Conservation (phyloP, 2,329 filamentous ascomycete species). For the Diplocarpon rosae region DNA sequence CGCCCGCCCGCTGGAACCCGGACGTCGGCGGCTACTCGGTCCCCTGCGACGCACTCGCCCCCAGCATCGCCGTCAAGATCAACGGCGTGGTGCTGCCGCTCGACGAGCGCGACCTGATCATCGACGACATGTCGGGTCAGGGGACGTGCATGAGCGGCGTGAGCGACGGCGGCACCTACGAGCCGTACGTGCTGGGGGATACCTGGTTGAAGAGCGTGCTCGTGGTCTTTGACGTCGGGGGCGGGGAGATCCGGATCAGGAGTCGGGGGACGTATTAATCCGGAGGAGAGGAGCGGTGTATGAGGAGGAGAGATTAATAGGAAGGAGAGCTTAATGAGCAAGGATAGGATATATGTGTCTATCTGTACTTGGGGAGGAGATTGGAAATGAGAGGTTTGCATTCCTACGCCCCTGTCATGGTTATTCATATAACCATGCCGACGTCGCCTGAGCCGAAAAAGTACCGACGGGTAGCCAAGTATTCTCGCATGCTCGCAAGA, state of each 20-base stretch:
- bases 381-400: too few relatives aligned
- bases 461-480: too few relatives aligned
- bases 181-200: slow-evolving; percentile 39
- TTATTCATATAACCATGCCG: too few relatives aligned
- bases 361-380: too few relatives aligned
- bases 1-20: slow-evolving; percentile 4
- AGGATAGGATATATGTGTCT: not conserved
- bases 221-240: slow-evolving; percentile 37
- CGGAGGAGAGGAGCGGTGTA: not conserved
- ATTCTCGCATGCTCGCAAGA: too few relatives aligned
- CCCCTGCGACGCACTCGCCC: slow-evolving; percentile 8
- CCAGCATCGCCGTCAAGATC: slow-evolving; percentile 13
- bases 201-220: slow-evolving; percentile 41
- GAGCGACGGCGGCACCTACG: slow-evolving; percentile 18
- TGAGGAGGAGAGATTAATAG: not conserved
- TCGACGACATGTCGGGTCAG: slow-evolving; percentile 1
- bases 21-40: slow-evolving; percentile 4
- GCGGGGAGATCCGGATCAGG: slow-evolving; percentile 34
- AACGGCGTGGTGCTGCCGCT: slow-evolving; percentile 7
- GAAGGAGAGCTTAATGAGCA: not conserved
- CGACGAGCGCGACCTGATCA: slow-evolving; percentile 13
- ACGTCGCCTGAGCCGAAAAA: too few relatives aligned
- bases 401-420: too few relatives aligned
- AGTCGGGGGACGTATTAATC: not conserved
- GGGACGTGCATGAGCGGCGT: slow-evolving; percentile 5